Base-by-base conservation (phyloP, 73 alveolate genomes). In the Diophrys appendiculata region DNA sequence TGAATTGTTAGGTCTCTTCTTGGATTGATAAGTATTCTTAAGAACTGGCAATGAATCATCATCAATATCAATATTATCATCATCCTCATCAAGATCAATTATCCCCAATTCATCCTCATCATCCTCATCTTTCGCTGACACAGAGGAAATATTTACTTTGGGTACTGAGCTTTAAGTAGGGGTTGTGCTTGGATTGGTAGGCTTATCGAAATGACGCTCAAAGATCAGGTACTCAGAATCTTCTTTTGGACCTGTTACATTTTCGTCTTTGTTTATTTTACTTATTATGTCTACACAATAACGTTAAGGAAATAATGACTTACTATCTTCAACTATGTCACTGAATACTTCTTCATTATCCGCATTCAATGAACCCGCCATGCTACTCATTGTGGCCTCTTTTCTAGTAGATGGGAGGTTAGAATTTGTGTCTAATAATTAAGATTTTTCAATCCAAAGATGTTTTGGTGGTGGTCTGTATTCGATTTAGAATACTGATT, bases 11-110 rank as follows among this genome's bases (percentile, higher is more conserved):
- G 92, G 92, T 27, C 92, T 18, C 35, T 77, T 53, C 74, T 77
- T 78, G 72, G 77, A 78, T 28, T 88, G 78, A 67, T 60, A 85
- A 0, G 88, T 85, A 76, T 85, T 85, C 77, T 85, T 85, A n/a
- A 85, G 67, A 1, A 85, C 77, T 26, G 92, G 92, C 25, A 85
- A 73, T 35, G 71, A 78, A 25, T 85, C 92, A 78, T 85, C 92
- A 52, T 85, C 92, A 11, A 85, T 54, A 55, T 78, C 73, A 1
- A 35, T 74, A 11, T 73, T 74, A 29, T 65, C 83, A 33, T 85
- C 92, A 18, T 85, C 92, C 23, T 84, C 88, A 65, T 69, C 90
- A 11, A 85, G 64, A 34, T 85, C 92, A 34, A 85, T 85, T 55
- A 85, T 85, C 27, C 92, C 92, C 29, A 85, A 64, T n/a, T 85